phyloP scores from a whole-genome alignment of 306 rosid genomes.

The Clitoria ternatea region DNA sequence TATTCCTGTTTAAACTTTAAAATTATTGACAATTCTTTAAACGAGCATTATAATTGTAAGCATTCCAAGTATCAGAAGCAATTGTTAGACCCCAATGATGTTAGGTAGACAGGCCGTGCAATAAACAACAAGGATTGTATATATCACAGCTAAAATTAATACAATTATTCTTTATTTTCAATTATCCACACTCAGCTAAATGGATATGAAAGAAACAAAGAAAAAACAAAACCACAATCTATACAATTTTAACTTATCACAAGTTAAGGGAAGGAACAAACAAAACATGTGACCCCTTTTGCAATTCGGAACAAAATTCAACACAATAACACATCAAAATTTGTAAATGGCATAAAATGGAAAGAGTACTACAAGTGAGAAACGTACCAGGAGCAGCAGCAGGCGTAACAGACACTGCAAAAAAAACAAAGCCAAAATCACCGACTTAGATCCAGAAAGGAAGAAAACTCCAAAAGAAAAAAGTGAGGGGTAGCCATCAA shows the following conservation, averaged over 20 bases:
- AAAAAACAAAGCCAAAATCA: constrained; percentile 1
- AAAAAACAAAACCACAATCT: background rate
- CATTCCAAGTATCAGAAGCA: background rate
- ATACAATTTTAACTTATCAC: background rate
- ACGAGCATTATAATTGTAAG: background rate
- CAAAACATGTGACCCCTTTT: background rate
- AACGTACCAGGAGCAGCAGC: constrained; percentile 72
- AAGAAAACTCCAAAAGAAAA: background rate
- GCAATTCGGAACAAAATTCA: background rate
- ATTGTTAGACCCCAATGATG: background rate
- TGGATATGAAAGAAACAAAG: background rate
- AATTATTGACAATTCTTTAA: background rate
- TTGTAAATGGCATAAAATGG: background rate
- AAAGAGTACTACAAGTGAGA: background rate
- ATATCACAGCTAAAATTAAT: background rate
- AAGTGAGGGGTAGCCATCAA: background rate
- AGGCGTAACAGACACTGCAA: constrained; percentile 68
- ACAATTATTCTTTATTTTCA: background rate
- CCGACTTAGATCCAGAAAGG: background rate
- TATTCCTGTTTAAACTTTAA: background rate
- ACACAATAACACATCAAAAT: background rate
- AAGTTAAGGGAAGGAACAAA: background rate
- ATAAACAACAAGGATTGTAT: background rate
- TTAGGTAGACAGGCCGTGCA: background rate
- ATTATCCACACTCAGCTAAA: background rate